Evolutionary conservation across 345 rosid genomes (phyloP), one percentile per base, ranked within the genome.

Genomic region (Limnanthes douglasii): DNA sequence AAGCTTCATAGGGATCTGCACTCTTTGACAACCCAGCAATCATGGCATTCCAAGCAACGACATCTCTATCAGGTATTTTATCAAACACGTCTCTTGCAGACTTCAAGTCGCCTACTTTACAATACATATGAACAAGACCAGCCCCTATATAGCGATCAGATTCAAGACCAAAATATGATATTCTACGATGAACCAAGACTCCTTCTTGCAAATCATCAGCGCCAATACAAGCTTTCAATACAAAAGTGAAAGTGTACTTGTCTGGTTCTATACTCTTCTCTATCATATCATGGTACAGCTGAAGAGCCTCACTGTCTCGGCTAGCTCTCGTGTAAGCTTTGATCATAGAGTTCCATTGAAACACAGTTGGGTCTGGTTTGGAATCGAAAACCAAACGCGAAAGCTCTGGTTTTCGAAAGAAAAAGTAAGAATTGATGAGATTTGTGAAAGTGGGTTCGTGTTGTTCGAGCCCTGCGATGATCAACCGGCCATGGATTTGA

Each of bases 161-260:
- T 21, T 72, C 82, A 14, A 77, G 35, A 27, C 66, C 73, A 60
- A 55, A 59, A 3, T 45, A 38, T 0, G 34, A 16, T 20, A 72
- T 42, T 25, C 57, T 48, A 17, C 40, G 33, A 31, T 70, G 75
- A 18, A 77, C 42, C 27, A 56, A 44, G 36, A 70, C n/a, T 18
- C 88, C 82, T 45, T 60, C 63, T 42, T 67, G 24, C 30, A 64
- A 52, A 36, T 64, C 55, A 36, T 37, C 16, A 15, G 59, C 35
- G 16, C 71, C 73, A 2, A 66, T 22, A 28, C 67, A 77, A 28
- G 78, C 82, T 23, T 69, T 77, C 65, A 77, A 68, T 48, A 56
- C 82, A 49, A 69, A 77, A 28, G 69, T 60, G 50, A 69, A 62
- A 43, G 75, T 77, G 50, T 56, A 64, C 36, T 67, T 67, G 34